Evolutionary conservation across 441 rosid species (phyloP).

Genomic region (Arabidopsis hybrid): DNA sequence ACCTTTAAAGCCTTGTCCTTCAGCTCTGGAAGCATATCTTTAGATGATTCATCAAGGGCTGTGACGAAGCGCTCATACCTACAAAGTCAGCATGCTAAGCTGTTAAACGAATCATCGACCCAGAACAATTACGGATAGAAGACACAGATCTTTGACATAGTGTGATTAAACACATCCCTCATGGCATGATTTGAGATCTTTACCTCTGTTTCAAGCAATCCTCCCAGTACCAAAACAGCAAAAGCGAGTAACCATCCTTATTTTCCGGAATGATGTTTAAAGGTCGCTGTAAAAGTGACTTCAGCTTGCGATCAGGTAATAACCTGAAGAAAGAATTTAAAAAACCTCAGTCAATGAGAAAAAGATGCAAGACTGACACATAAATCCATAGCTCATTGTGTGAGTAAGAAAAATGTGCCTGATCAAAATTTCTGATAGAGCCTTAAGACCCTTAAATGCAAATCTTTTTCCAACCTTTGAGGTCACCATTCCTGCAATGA

Average conservation of each 20-base stretch:
- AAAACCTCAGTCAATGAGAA: background rate
- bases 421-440: conserved; percentile 80
- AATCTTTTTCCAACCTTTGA: conserved; percentile 94
- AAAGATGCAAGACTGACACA: background rate
- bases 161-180: conserved; percentile 4
- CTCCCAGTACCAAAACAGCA: conserved; percentile 96
- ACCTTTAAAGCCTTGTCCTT: conserved; percentile 93
- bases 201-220: conserved; percentile 96
- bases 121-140: background rate
- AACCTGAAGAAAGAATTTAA: conserved; percentile 50
- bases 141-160: background rate
- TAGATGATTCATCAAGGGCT: conserved; percentile 95
- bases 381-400: background rate
- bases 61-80: conserved; percentile 89
- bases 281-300: conserved; percentile 84
- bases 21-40: conserved; percentile 82
- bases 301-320: conserved; percentile 93
- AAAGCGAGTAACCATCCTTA: conserved; percentile 92
- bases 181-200: background rate
- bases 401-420: conserved; percentile 51
- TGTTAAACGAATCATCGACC: conserved; percentile 1
- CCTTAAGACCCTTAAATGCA: conserved; percentile 89
- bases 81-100: conserved; percentile 30
- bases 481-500: conserved; percentile 81
- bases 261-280: conserved; percentile 72